Evolutionary conservation across 1,139 yeast species (phyloP).

Genomic region (Waltiozyma sp.): DNA sequence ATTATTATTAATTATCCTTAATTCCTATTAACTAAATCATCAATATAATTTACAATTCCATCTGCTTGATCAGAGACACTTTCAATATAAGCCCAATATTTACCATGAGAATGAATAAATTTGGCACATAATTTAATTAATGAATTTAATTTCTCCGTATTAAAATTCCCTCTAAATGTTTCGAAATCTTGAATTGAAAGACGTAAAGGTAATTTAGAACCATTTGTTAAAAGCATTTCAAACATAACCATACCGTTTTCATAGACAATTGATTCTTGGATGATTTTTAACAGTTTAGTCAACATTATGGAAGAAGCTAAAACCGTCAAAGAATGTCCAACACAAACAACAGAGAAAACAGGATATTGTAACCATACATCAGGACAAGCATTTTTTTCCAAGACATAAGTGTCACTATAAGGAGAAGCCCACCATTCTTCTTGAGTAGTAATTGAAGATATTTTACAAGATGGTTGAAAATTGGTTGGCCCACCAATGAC

Average conservation of each 20-base stretch:
- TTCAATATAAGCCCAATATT: conserved; percentile 19
- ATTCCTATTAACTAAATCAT: conserved; percentile 8
- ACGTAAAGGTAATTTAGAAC: conserved; percentile 1
- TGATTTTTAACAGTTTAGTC: conserved; percentile 7
- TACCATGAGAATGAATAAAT: conserved; percentile 16
- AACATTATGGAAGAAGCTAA: conserved; percentile 14
- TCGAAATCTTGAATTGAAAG: conserved; percentile 4
- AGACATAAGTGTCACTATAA: conserved; percentile 10
- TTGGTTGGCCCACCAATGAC: conserved; percentile 21
- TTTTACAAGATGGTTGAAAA: conserved; percentile 14
- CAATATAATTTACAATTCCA: conserved; percentile 16
- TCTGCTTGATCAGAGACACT: conserved; percentile 14
- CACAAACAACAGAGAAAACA: conserved; percentile 21
- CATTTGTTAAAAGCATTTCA: background rate
- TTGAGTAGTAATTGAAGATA: conserved; percentile 10
- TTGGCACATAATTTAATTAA: conserved; percentile 13
- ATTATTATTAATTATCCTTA: too few species aligned
- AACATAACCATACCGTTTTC: background rate
- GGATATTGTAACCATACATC: conserved; percentile 36
- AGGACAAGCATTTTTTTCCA: conserved; percentile 16
- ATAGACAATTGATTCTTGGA: background rate
- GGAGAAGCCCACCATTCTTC: conserved; percentile 23
- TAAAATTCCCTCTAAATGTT: conserved; percentile 7
- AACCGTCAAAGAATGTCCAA: conserved; percentile 16
- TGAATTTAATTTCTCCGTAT: conserved; percentile 8